Evolutionary conservation across 352 stramenopile species (phyloP).

Genomic region (Pythium dissotocum): DNA sequence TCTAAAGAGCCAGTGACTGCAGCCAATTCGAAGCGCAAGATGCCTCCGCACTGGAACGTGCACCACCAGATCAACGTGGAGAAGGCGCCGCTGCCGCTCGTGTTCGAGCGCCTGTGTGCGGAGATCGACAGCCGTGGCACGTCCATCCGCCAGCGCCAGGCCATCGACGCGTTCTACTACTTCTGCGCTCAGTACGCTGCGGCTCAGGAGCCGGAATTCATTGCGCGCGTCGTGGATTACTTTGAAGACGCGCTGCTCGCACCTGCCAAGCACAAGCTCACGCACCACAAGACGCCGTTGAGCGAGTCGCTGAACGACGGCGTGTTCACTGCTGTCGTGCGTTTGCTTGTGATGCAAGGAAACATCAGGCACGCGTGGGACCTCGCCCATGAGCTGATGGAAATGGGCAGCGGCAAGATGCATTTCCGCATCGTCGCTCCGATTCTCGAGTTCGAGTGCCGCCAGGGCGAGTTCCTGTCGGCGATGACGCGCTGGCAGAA

Average conservation of each 20-base stretch:
- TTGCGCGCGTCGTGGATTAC: slow-evolving; percentile 42
- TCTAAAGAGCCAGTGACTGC: neutral
- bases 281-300: slow-evolving; percentile 33
- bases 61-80: slow-evolving; percentile 48
- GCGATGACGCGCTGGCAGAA: slow-evolving; percentile 57
- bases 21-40: slow-evolving; percentile 3
- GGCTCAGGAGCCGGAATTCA: slow-evolving; percentile 33
- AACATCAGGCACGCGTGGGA: slow-evolving; percentile 51
- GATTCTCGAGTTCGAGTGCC: slow-evolving; percentile 61
- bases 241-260: slow-evolving; percentile 50
- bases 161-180: slow-evolving; percentile 78
- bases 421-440: slow-evolving; percentile 71
- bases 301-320: slow-evolving; percentile 66
- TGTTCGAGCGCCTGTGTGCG: slow-evolving; percentile 48
- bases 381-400: slow-evolving; percentile 44
- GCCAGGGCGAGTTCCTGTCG: slow-evolving; percentile 36
- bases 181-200: slow-evolving; percentile 59
- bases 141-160: slow-evolving; percentile 37
- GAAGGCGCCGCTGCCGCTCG: slow-evolving; percentile 48
- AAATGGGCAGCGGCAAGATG: slow-evolving; percentile 36
- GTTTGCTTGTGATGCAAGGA: slow-evolving; percentile 43
- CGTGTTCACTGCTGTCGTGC: slow-evolving; percentile 56
- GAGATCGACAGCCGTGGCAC: slow-evolving; percentile 43
- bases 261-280: slow-evolving; percentile 14
- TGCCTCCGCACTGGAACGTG: slow-evolving; percentile 38